Conservation (phyloP, 75 land plant species). For the Gnetum montanum region DNA sequence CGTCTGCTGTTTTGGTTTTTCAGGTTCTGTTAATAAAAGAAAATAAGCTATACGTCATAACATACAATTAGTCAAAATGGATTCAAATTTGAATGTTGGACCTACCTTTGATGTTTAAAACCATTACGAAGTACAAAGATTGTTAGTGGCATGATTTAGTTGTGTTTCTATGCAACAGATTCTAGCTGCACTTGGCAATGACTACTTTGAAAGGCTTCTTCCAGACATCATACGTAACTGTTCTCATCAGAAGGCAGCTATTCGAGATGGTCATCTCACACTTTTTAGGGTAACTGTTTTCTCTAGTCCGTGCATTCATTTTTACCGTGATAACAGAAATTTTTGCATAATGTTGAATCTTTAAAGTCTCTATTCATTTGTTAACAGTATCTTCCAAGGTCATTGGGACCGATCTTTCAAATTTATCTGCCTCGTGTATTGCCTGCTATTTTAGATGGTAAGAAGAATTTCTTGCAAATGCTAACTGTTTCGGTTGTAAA, state of each 20-base stretch:
- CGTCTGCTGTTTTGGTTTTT: too few species aligned
- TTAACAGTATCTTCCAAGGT: conserved; percentile 84
- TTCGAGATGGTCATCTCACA: conserved; percentile 93
- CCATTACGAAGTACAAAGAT: too few species aligned
- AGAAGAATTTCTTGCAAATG: not conserved
- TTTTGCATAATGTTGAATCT: not conserved
- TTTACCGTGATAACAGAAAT: too few species aligned
- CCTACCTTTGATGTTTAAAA: too few species aligned
- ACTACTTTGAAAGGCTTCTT: conserved; percentile 69
- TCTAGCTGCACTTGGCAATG: conserved; percentile 80
- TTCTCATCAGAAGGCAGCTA: conserved; percentile 84
- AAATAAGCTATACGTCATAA: too few species aligned
- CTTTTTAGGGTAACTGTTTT: conserved; percentile 71
- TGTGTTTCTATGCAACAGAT: conserved; percentile 36
- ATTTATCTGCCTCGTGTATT: conserved; percentile 87
- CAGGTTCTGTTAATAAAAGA: too few species aligned
- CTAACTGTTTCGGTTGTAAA: not conserved
- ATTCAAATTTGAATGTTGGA: not conserved
- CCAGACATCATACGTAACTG: conserved; percentile 89
- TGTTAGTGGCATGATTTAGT: not conserved
- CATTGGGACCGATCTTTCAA: conserved; percentile 85
- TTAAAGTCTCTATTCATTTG: conserved; percentile 8
- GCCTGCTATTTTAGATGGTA: conserved; percentile 98
- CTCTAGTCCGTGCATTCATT: not conserved
- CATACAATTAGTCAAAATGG: too few species aligned